Evolutionary conservation across 2,329 filamentous ascomycete genomes (phyloP).

Genomic region (Fusarium guadeloupense): DNA sequence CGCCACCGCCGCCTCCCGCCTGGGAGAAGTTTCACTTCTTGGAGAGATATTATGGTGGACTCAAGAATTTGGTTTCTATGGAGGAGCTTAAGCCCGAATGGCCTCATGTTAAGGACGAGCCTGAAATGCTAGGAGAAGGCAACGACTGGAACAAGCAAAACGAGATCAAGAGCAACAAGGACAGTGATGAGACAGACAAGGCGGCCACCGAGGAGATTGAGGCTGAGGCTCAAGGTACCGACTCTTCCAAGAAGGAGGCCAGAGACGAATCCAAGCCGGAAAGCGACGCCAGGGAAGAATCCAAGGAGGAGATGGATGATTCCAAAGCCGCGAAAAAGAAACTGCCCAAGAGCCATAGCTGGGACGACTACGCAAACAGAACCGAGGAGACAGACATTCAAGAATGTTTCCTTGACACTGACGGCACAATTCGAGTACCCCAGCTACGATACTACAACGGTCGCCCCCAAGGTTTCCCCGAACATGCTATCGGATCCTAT

Average conservation of each 20-base stretch:
- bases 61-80: conserved; percentile 74
- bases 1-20: conserved; percentile 69
- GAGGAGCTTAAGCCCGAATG: conserved; percentile 82
- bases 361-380: conserved; percentile 48
- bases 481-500: conserved; percentile 87
- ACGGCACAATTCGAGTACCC: conserved; percentile 73
- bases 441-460: conserved; percentile 78
- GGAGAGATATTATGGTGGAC: conserved; percentile 88
- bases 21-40: conserved; percentile 92
- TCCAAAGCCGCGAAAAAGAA: conserved; percentile 28
- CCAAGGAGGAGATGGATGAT: conserved; percentile 14
- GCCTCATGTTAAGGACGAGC: conserved; percentile 71
- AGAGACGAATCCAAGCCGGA: conserved; percentile 14
- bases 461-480: conserved; percentile 83
- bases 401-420: conserved; percentile 81
- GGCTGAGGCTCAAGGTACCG: conserved; percentile 7
- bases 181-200: conserved; percentile 29
- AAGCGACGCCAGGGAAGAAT: conserved; percentile 7
- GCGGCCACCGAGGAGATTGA: conserved; percentile 31
- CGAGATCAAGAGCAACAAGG: conserved; percentile 26
- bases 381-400: conserved; percentile 63
- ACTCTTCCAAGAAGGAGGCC: conserved; percentile 9
- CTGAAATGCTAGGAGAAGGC: conserved; percentile 43
- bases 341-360: conserved; percentile 45
- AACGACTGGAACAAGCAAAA: conserved; percentile 31